Base-by-base conservation (phyloP, 2,329 filamentous ascomycete genomes). In the Leptographium wingfieldii region DNA sequence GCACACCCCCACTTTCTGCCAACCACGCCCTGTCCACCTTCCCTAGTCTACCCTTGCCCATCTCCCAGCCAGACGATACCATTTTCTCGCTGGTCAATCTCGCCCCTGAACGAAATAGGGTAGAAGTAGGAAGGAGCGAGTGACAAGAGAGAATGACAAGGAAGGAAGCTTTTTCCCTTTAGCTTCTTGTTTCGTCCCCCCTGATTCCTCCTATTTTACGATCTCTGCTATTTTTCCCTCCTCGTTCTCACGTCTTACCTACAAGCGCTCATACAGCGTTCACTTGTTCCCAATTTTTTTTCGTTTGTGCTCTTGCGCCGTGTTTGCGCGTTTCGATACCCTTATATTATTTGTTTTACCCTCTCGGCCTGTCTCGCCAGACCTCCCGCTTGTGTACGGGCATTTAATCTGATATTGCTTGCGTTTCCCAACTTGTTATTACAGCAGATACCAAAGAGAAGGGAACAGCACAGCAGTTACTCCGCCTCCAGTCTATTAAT, bases 61-160 rank as follows among this genome's bases (percentile, higher is more conserved):
- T 27, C 27, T 48, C 58, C 43, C 31, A 33, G 22, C 22, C 53
- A 59, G 53, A 12, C 58, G 40, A 56, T 56, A 54, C 58, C 52
- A 33, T 55, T 56, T 55, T 53, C 48, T 48, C 29, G 46, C 25
- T 43, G 35, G 48, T 29, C 52, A 14, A 14, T 40, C 12, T 16
- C 22, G 53, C 58, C 58, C 58, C 58, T 59, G 58, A 59, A 43
- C 43, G n/a, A 55, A 48, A 49, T 53, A 43, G 35, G 19, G 19
- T 31, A 19, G 27, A n/a, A 29, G 40, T 19, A 48, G 57, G 58
- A 59, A 59, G 53, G 58, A 59, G 58, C 58, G 52, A 56, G 40
- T 55, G 40, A 31, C 40, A 59, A 54, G 53, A 52, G 27, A 59
- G 22, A 40, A 12, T 38, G 25, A 57, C 40, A 19, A 57, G 25